A percentile compares a stretch with the other conserved stretches of the same genome.
These are phyloP conservation scores for Blastosporella zonata DNA, from an alignment of 1,284 basidiomycete genomes.

Conservation along the genomic window DNA sequence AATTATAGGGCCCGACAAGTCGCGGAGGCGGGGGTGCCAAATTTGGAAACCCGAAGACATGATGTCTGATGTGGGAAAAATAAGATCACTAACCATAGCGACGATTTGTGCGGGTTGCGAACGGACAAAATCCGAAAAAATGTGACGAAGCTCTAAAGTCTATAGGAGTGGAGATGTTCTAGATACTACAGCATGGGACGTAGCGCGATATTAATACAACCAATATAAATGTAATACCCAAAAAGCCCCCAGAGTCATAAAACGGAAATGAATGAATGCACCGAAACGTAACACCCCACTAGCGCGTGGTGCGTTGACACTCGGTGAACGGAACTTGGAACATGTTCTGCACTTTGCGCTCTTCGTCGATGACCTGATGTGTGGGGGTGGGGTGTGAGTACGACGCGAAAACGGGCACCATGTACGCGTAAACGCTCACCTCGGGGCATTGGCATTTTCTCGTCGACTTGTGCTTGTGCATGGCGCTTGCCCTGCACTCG, in stretches of 20 bases:
- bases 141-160: no score
- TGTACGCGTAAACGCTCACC: conserved; percentile 24
- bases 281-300: conserved; percentile 7
- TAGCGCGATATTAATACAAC: conserved; percentile 20
- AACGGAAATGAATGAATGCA: no score
- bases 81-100: no score
- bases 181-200: no score
- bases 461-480: conserved; percentile 53
- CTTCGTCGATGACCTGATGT: conserved; percentile 30
- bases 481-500: conserved; percentile 50
- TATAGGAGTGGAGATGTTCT: no score
- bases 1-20: no score
- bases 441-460: conserved; percentile 47
- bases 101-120: no score
- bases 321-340: conserved; percentile 36
- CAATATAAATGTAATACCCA: conserved; percentile 1
- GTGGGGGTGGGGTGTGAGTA: no score
- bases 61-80: no score
- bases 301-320: conserved; percentile 32
- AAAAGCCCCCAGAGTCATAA: background rate
- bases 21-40: no score
- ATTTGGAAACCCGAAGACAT: no score
- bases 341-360: conserved; percentile 39
- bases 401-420: background rate
- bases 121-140: no score